Percentiles rank a stretch among this genome's conserved stretches.
Evolutionary conservation across 768 basidiomycete species (phyloP).

Genomic region (Strobilomyces dryophilus): DNA sequence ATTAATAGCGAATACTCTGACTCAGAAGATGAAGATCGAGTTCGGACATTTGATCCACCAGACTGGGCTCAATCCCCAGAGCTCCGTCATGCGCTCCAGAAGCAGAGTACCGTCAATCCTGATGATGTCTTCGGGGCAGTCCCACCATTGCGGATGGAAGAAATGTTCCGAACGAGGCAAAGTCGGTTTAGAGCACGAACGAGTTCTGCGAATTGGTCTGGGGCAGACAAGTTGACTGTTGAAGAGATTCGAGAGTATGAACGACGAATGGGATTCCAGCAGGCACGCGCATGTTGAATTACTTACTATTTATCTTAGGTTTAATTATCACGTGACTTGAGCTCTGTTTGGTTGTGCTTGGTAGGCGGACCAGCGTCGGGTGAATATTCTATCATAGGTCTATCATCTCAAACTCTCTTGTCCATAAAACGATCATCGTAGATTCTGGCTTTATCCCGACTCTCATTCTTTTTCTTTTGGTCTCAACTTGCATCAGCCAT

Average conservation of each 20-base stretch:
- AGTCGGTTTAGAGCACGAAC: conserved; percentile 85
- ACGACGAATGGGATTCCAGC: conserved; percentile 80
- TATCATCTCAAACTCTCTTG: conserved; percentile 25
- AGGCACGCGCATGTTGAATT: conserved; percentile 22
- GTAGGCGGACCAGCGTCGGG: conserved; percentile 8
- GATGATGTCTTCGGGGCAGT: conserved; percentile 92
- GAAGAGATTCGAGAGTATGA: conserved; percentile 89
- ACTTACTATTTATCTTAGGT: not conserved
- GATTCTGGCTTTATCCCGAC: conserved; percentile 26
- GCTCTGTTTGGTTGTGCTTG: conserved; percentile 24
- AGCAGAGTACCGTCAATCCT: conserved; percentile 84
- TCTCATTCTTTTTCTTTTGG: conserved; percentile 30
- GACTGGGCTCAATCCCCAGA: conserved; percentile 92
- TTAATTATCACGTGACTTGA: conserved; percentile 13
- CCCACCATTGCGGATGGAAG: conserved; percentile 84
- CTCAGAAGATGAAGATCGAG: conserved; percentile 85
- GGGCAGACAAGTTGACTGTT: conserved; percentile 79
- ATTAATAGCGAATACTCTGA: conserved; percentile 97
- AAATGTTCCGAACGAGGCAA: conserved; percentile 78
- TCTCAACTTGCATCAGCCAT: conserved; percentile 37
- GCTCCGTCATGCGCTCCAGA: conserved; percentile 69
- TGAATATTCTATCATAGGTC: conserved; percentile 22
- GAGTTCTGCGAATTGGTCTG: conserved; percentile 94
- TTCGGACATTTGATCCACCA: conserved; percentile 69
- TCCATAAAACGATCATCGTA: conserved; percentile 32